Base-by-base conservation (phyloP, 2,329 filamentous ascomycete species). In the Aspergillus ochraceoroseus region DNA sequence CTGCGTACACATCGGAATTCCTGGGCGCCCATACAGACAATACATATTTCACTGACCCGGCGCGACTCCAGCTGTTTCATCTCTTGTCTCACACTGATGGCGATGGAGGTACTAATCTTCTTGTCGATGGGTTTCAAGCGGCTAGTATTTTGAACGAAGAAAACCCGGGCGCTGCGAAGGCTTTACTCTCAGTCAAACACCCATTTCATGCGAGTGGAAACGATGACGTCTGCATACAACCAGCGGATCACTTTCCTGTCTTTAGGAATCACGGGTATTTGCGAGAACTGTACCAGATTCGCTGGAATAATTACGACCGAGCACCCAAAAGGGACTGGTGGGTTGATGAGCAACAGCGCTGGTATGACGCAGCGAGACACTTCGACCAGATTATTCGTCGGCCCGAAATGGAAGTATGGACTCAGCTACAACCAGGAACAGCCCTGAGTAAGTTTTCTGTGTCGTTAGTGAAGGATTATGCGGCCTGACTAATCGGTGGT, bases 291-390 rank as follows among this genome's bases (percentile, higher is more conserved):
- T 66, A 74, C 19, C 82, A 87, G 41, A 73, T 96, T 5, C 76
- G 90, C 38, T 98, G 92, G 92, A 98, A 98, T 63, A 90, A 89
- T 49, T 84, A 87, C 48, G 92, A 96, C 62, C 75, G 92, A 27
- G 86, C 85, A 1, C 75, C 82, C 2, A 73, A 87, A 44, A 76
- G 78, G 9, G 51, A 70, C 28, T 76, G 80, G 56, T 63, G 62
- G 3, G 54, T 73, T 12, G 64, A 68, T 14, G 61, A 71, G 3
- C 71, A 80, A 2, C 62, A 66, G 5, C 58, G 65, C 25, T 96
- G 90, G 88, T 96, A 95, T 60, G 64, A 70, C 13, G 89, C 90
- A 0, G 89, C 88, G 9, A 72, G 77, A 36, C 80, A 79, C 54
- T 96, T 83, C 73, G 73, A 86, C 48, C 66, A 72, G 15, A 77